Conservation (phyloP, 768 basidiomycete genomes). For the Mycena pura region DNA sequence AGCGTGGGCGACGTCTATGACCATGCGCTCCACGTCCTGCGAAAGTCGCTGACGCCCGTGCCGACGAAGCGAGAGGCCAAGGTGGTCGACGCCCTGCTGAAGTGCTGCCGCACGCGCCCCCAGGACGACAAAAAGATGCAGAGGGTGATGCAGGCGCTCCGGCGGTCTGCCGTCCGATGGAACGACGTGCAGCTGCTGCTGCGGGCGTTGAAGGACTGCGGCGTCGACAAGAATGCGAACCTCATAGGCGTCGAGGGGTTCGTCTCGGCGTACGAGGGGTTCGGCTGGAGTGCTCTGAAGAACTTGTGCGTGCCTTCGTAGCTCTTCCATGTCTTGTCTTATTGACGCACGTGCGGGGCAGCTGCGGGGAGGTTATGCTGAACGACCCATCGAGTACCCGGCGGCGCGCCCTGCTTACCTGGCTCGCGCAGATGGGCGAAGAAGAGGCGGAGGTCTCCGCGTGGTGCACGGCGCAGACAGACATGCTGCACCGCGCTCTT, state of each 20-base stretch:
- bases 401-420: conserved; percentile 2
- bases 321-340: background rate
- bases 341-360: background rate
- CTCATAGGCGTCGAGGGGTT: conserved; percentile 17
- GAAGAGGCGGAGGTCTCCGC: background rate
- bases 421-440: background rate
- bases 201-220: conserved; percentile 7
- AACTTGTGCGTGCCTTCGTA: conserved; percentile 15
- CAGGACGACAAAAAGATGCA: background rate
- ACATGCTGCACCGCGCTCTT: background rate
- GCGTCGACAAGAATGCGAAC: conserved; percentile 2
- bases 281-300: conserved; percentile 17
- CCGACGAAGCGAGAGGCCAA: conserved; percentile 11
- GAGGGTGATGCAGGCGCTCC: background rate
- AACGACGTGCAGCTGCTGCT: conserved; percentile 11
- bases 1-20: conserved; percentile 13
- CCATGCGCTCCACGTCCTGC: background rate
- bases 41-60: background rate
- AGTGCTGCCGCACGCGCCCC: background rate
- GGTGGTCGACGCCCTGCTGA: background rate
- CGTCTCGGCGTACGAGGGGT: conserved; percentile 18
- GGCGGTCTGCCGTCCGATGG: conserved; percentile 18
- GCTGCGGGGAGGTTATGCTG: background rate
- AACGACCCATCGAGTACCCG: conserved; percentile 12
- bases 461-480: conserved; percentile 15